phyloP scores from a whole-genome alignment of 2,329 filamentous ascomycete species.

The Talaromyces rugulosus region DNA sequence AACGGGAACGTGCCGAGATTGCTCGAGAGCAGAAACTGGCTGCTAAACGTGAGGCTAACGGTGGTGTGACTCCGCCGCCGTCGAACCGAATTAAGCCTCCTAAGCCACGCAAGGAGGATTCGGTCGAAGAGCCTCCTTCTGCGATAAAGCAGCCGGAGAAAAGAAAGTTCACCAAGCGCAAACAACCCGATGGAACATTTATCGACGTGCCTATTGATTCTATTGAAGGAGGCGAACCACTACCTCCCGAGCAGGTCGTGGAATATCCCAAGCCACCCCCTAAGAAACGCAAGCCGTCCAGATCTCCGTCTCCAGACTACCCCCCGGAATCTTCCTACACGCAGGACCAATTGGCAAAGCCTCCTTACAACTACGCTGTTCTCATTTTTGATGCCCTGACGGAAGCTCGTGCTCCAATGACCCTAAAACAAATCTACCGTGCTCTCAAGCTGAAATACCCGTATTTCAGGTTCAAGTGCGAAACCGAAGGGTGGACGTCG shows the following conservation, averaged over 20 bases:
- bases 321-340: conserved; percentile 56
- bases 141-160: conserved; percentile 40
- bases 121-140: conserved; percentile 23
- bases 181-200: conserved; percentile 38
- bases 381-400: conserved; percentile 61
- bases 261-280: conserved; percentile 43
- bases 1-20: conserved; percentile 55
- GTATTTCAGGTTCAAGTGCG: conserved; percentile 59
- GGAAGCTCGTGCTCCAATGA: conserved; percentile 54
- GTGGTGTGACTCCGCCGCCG: conserved; percentile 41
- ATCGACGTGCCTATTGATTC: conserved; percentile 39
- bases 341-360: conserved; percentile 60
- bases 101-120: conserved; percentile 26
- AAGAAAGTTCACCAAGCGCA: conserved; percentile 46
- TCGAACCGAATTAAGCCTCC: conserved; percentile 25
- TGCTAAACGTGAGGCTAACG: conserved; percentile 44
- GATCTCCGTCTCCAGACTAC: conserved; percentile 60
- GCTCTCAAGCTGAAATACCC: conserved; percentile 61
- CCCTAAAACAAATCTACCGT: conserved; percentile 63
- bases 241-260: conserved; percentile 32
- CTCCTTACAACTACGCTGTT: conserved; percentile 59
- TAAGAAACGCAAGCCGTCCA: conserved; percentile 51
- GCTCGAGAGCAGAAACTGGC: conserved; percentile 51
- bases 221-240: conserved; percentile 35
- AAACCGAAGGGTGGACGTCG: conserved; percentile 62